phyloP scores from a whole-genome alignment of 2,329 filamentous ascomycete genomes.

The Stemphylium lycopersici region DNA sequence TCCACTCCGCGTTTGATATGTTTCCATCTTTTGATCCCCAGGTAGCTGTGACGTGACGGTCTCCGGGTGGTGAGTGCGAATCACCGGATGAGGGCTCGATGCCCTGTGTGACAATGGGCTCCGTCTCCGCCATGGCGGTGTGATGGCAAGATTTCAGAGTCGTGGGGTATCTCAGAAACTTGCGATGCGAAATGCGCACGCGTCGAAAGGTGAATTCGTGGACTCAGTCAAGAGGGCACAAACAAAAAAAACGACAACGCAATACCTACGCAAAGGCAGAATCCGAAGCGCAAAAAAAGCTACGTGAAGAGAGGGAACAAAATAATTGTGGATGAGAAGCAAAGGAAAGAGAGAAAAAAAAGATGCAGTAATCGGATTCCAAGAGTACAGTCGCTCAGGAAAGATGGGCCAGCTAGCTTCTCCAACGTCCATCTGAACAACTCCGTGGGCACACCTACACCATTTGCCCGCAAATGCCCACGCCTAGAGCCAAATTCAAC shows the following conservation, averaged over 20 bases:
- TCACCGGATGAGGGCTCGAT: slow-evolving; percentile 42
- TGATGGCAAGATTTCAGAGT: neutral
- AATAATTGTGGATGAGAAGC: neutral
- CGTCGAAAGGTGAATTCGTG: neutral
- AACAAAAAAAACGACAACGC: neutral
- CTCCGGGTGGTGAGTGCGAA: slow-evolving; percentile 37
- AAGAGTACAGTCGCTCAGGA: neutral
- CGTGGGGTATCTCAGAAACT: neutral
- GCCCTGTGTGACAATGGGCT: slow-evolving; percentile 40
- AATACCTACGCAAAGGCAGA: neutral
- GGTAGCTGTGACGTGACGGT: slow-evolving; percentile 29
- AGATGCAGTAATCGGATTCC: too few species aligned
- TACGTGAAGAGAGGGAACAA: neutral
- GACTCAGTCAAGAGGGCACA: slow-evolving; percentile 11
- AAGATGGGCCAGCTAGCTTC: neutral
- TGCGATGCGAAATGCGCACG: neutral
- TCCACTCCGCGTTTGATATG: slow-evolving; percentile 55
- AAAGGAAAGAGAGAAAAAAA: neutral
- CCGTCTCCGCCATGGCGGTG: slow-evolving; percentile 26
- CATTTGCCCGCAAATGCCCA: slow-evolving; percentile 6
- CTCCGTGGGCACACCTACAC: slow-evolving; percentile 14
- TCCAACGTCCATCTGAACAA: neutral
- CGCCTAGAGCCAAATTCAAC: neutral
- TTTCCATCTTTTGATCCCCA: slow-evolving; percentile 38
- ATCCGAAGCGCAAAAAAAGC: neutral